These are phyloP conservation scores for Draba incana DNA, from an alignment of 345 rosid species.

Conservation along the genomic window DNA sequence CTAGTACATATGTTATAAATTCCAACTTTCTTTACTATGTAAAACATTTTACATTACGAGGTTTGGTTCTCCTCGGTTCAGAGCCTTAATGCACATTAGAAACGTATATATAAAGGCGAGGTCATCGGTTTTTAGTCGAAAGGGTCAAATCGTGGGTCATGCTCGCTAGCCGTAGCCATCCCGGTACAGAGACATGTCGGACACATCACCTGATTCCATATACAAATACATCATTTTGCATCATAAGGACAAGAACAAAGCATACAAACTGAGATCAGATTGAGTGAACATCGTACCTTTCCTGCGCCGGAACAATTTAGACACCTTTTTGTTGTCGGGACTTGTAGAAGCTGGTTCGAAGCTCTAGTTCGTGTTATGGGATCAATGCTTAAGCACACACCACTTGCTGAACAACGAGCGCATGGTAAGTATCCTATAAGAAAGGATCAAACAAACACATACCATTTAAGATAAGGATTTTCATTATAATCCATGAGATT, in stretches of 20 bases:
- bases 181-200: conserved; percentile 93
- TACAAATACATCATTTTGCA: conserved; percentile 21
- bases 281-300: conserved; percentile 57
- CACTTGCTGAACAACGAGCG: conserved; percentile 88
- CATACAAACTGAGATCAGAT: background rate
- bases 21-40: conserved; percentile 10
- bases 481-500: conserved; percentile 16
- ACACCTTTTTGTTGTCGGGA: conserved; percentile 70
- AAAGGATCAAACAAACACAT: conserved; percentile 13
- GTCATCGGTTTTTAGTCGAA: conserved; percentile 49
- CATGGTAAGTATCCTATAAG: conserved; percentile 86
- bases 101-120: background rate
- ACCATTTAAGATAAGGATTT: background rate
- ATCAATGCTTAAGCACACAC: conserved; percentile 66
- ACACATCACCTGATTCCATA: conserved; percentile 72
- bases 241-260: conserved; percentile 17
- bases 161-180: conserved; percentile 81
- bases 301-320: conserved; percentile 89
- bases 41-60: conserved; percentile 1
- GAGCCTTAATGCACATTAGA: conserved; percentile 21
- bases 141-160: conserved; percentile 79
- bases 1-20: background rate
- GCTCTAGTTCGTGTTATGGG: conserved; percentile 55
- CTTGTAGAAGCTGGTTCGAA: conserved; percentile 54
- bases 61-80: conserved; percentile 24